Base-by-base conservation (phyloP, 306 rosid genomes). In the Cucumis cinereus region DNA sequence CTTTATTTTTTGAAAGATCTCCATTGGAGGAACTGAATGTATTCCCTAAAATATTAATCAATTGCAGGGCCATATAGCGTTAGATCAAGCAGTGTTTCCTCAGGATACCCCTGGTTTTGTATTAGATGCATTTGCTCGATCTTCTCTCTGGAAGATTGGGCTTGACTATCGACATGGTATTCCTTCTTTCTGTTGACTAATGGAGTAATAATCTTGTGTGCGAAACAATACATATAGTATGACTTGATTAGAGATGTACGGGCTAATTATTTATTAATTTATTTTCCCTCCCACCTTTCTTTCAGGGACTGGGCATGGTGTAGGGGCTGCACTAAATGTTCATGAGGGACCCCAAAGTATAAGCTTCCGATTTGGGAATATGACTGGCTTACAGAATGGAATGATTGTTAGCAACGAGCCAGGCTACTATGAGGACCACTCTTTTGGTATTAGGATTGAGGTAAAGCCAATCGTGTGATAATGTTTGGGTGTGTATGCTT, bases 371-470 rank as follows among this genome's bases (percentile, higher is more conserved):
- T 94, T 40, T 81, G 97, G 97, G 84, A 94, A 94, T 86, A 85
- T 73, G 82, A 91, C 92, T 61, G 81, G 96, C 81, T 87, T 94
- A 30, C 85, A 87, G 73, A 81, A 74, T 22, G 96, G 93, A 83
- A 92, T 92, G 98, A 50, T 94, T 64, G 90, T 92, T 82, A 90
- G 98, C 97, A 94, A 94, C 64, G 97, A 94, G 78, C 98, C 98
- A 56, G 98, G 98, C 79, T 91, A 94, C 81, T 94, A 94, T 81
- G 97, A 94, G 85, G 98, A 94, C 79, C 89, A 94, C 77, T 84
- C 96, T 41, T 94, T 94, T 35, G 97, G 98, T 59, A 94, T 94
- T 83, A 88, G 98, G 62, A 90, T 94, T 82, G 98, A 94, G 92
- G 98, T 94, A 79, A 53, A 60, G 28, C 78, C n/a, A 58, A 56